Evolutionary conservation across 2,329 filamentous ascomycete genomes (phyloP), one percentile per base, ranked within the genome.

Genomic region (Parastagonospora avenae): DNA sequence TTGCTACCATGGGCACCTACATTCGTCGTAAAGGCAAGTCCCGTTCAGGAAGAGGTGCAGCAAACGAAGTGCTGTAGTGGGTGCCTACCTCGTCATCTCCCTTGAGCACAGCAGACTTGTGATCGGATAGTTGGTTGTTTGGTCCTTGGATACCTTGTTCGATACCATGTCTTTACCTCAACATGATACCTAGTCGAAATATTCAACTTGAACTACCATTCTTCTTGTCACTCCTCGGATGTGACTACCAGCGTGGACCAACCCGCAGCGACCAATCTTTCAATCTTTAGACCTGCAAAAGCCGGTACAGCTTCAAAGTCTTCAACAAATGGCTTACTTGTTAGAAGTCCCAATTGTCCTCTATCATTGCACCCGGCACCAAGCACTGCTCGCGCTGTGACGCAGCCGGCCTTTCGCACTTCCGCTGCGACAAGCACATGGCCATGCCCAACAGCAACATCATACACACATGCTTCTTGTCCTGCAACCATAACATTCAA

Each of bases 341-440:
- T 35, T 4, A 38, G 55, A 11, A 62, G 7, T 3, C 69, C 69
- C 6, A 71, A 37, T 44, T 72, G 68, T 11, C 57, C 59, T n/a
- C 50, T 54, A 11, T 52, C 56, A 8, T 62, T 63, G 19, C 64
- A 48, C 3, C 70, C 70, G 8, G 59, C 64, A 0, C 52, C 63
- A 48, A 70, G 70, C 27, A 73, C 53, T 1, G 48, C 53, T 16
- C 56, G 46, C 15, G 42, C 43, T 11, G 40, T 38, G 8, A 30
- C 42, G 10, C 16, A 42, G 9, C 24, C 50, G 14, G 30, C 24
- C 8, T 19, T 44, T 15, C 35, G 24, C 15, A 54, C 45, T 39
- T 64, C 58, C 1, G 59, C 67, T 10, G 67, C 67, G 4, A 70
- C 60, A 9, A 72, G 12, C 5, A 72, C 36, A 48, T 72, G 63